Conservation (phyloP, 306 rosid genomes). For the Adenanthera pavonina region DNA sequence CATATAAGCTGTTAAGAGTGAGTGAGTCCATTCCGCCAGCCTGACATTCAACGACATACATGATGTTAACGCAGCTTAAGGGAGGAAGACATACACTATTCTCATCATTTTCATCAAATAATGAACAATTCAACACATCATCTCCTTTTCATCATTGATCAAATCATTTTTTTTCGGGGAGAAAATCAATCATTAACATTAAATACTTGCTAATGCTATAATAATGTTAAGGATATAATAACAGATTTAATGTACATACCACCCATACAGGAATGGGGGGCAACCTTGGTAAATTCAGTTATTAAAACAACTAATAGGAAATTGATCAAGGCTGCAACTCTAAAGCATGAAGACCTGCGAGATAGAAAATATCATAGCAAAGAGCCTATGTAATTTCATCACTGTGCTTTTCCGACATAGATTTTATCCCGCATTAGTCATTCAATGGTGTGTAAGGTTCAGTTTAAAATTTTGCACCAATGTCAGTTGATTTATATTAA, state of each 20-base stretch:
- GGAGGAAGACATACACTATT: slow-evolving; percentile 6
- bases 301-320: not conserved
- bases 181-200: not conserved
- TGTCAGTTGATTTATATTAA: slow-evolving; percentile 18
- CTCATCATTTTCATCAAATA: not conserved
- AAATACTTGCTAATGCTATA: not conserved
- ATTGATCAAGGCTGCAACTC: not conserved
- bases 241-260: not conserved
- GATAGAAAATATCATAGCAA: not conserved
- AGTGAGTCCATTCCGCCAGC: slow-evolving; percentile 98
- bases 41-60: slow-evolving; percentile 53
- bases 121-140: not conserved
- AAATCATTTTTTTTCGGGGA: not conserved
- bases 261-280: not conserved
- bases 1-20: slow-evolving; percentile 85
- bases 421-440: not conserved
- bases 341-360: not conserved
- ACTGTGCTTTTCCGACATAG: not conserved
- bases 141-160: not conserved
- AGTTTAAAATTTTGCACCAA: not conserved
- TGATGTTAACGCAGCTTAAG: slow-evolving; percentile 25
- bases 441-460: not conserved
- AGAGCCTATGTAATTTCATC: not conserved
- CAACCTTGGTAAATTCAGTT: not conserved
- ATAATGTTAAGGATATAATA: not conserved